phyloP scores from a whole-genome alignment of 1,284 basidiomycete species.

The Cutaneotrichosporon mucoides region DNA sequence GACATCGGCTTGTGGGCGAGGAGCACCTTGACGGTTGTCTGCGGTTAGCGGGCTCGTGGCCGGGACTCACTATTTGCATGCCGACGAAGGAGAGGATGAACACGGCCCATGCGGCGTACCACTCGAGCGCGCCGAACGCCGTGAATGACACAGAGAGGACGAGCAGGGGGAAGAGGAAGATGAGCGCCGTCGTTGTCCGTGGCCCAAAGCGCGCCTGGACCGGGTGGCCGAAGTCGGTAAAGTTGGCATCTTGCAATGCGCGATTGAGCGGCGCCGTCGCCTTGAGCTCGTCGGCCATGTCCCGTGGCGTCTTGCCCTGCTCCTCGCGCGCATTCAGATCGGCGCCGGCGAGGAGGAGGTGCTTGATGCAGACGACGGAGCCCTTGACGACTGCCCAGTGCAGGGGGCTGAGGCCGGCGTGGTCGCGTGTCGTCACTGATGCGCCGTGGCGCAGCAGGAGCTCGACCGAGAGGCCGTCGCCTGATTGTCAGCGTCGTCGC shows the following conservation, averaged over 20 bases:
- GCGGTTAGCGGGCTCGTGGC: not conserved
- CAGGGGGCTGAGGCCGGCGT: constrained; percentile 78
- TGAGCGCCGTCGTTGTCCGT: constrained; percentile 74
- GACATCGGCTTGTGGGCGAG: constrained; percentile 31
- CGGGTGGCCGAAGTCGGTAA: constrained; percentile 29
- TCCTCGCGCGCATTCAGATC: constrained; percentile 77
- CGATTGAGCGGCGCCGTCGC: constrained; percentile 80
- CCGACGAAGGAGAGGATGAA: constrained; percentile 79
- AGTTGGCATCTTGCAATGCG: constrained; percentile 71
- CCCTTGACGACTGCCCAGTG: constrained; percentile 99
- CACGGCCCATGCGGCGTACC: constrained; percentile 81
- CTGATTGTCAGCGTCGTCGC: constrained; percentile 1
- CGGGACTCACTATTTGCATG: constrained; percentile 75
- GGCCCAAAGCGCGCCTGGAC: constrained; percentile 46
- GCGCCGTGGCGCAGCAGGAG: constrained; percentile 85
- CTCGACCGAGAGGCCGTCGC: constrained; percentile 87
- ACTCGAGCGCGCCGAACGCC: constrained; percentile 74
- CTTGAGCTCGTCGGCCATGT: constrained; percentile 93
- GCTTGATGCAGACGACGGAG: constrained; percentile 75
- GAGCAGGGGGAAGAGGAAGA: constrained; percentile 73
- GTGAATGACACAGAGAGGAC: constrained; percentile 78
- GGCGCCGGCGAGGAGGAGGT: constrained; percentile 77
- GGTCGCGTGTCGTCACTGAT: constrained; percentile 68
- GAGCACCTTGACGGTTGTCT: constrained; percentile 33
- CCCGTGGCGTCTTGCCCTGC: constrained; percentile 80